These are phyloP conservation scores for Starmerella apis DNA, from an alignment of 805 yeast genomes.

Conservation along the genomic window DNA sequence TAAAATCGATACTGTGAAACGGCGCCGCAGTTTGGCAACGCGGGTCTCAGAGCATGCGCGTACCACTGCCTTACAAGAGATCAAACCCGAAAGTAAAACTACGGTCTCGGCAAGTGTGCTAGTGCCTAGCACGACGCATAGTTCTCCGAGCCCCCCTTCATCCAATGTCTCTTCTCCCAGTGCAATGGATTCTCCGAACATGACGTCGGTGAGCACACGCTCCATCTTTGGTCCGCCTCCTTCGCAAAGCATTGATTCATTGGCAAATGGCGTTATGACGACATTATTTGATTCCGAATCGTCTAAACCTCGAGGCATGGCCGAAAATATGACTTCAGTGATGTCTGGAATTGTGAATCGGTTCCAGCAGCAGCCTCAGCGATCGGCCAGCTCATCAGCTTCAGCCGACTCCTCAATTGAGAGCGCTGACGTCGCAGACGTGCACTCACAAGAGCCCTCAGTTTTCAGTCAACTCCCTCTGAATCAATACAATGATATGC, in stretches of 20 bases:
- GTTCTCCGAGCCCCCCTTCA: not conserved
- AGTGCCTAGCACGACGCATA: not conserved
- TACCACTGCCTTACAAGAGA: not conserved
- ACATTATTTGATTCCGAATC: not conserved
- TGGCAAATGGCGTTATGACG: not conserved
- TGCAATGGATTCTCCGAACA: not conserved
- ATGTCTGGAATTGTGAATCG: conserved; percentile 2
- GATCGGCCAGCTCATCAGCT: not conserved
- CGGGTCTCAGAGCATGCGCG: not conserved
- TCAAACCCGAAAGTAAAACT: not conserved
- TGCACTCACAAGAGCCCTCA: not conserved
- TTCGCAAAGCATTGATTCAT: not conserved
- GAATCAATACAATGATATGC: not conserved
- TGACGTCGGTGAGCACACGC: conserved; percentile 11
- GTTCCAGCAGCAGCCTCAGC: not conserved
- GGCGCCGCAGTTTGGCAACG: conserved; percentile 5
- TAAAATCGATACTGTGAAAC: conserved; percentile 6
- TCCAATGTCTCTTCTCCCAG: not conserved
- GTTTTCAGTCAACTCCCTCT: not conserved
- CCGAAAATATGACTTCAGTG: conserved; percentile 3
- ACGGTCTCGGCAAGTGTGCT: not conserved
- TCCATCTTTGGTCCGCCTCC: conserved; percentile 13
- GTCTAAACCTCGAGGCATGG: not conserved
- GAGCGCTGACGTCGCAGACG: not conserved
- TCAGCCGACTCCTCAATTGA: not conserved